phyloP scores from a whole-genome alignment of 169 alveolate genomes.

The Eimeria necatrix region DNA sequence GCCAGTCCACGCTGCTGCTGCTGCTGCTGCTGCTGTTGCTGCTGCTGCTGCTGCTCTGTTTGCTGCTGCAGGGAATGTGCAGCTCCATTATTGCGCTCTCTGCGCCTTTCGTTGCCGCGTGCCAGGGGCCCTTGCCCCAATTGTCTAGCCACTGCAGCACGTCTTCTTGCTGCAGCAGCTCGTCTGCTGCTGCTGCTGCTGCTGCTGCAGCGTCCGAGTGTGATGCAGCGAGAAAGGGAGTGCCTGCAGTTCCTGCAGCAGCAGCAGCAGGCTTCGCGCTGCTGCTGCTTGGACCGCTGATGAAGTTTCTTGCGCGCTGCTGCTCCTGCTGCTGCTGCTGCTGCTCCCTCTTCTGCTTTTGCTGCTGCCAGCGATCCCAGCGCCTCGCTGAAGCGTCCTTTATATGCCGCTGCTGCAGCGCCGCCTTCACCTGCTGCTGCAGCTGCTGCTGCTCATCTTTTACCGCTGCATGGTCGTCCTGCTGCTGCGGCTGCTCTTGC shows the following conservation, averaged over 20 bases:
- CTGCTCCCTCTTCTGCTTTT: neutral
- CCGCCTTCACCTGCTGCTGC: neutral
- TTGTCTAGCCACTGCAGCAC: neutral
- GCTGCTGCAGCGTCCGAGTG: too few species aligned
- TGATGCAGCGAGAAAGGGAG: too few species aligned
- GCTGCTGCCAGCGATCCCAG: neutral
- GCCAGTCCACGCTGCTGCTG: neutral
- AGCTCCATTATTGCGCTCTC: neutral
- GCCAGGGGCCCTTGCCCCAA: slow-evolving; percentile 3
- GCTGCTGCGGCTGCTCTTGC: too few species aligned
- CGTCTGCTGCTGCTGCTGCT: slow-evolving; percentile 29
- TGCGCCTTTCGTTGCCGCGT: neutral
- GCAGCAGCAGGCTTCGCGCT: too few species aligned
- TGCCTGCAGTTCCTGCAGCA: too few species aligned
- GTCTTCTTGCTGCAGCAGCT: neutral
- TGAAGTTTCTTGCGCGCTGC: neutral
- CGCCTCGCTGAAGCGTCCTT: neutral
- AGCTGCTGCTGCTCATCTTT: neutral
- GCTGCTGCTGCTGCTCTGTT: neutral
- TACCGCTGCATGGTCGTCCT: neutral
- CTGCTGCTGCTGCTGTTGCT: neutral
- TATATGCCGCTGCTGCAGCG: neutral
- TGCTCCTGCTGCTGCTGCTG: neutral
- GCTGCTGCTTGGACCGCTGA: too few species aligned
- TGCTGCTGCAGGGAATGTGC: neutral